Evolutionary conservation across 1,284 basidiomycete species (phyloP).

Genomic region (Rhodotorula sp.): DNA sequence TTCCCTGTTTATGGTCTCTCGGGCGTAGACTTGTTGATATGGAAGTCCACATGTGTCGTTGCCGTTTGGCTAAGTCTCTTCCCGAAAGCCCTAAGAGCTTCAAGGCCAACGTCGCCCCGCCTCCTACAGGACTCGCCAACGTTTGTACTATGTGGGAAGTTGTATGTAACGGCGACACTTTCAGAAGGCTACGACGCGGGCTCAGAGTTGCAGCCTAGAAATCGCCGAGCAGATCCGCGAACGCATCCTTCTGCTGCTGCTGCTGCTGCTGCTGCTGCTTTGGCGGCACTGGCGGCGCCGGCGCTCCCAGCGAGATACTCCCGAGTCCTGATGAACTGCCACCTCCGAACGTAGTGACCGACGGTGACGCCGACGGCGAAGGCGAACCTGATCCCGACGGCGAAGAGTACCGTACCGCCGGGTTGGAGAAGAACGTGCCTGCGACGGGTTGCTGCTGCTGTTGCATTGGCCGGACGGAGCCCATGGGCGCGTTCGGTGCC

Average conservation of each 20-base stretch:
- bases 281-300: slow-evolving; percentile 6
- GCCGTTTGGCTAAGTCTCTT: no score
- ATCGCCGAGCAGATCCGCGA: slow-evolving; percentile 36
- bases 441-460: neutral
- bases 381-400: neutral
- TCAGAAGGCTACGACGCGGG: no score
- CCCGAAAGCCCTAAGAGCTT: no score
- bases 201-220: slow-evolving; percentile 6
- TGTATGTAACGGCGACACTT: no score
- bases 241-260: slow-evolving; percentile 35
- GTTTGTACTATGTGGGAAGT: no score
- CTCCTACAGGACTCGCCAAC: no score
- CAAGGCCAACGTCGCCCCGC: no score
- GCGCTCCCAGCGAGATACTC: slow-evolving; percentile 3
- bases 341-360: neutral
- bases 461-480: neutral
- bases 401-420: slow-evolving; percentile 21
- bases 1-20: neutral
- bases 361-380: neutral
- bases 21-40: no score
- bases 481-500: neutral
- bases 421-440: slow-evolving; percentile 37
- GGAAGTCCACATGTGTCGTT: no score
- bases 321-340: slow-evolving; percentile 1
- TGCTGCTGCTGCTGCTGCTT: slow-evolving; percentile 8